Conservation (phyloP, 257 asterid genomes). For the Hygrophila difformis region DNA sequence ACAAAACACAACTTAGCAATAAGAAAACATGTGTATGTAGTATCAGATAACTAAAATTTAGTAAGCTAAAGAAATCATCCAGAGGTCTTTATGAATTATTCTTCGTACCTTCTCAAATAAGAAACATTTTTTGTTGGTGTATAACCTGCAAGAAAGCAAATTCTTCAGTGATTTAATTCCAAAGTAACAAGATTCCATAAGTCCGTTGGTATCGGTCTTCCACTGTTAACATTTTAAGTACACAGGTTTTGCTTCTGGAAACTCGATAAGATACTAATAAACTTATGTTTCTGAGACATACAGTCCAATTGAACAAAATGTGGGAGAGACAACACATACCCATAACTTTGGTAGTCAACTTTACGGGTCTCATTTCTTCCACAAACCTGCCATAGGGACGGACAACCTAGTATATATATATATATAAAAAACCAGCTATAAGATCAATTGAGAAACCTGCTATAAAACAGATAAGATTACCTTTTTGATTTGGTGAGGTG, state of each 20-base stretch:
- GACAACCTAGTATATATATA: conserved; percentile 10
- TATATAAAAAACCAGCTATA: conserved; percentile 3
- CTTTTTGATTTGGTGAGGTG: conserved; percentile 78
- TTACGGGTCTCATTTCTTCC: conserved; percentile 98
- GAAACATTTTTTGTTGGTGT: conserved; percentile 85
- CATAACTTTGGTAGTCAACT: conserved; percentile 83
- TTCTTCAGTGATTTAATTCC: too few species aligned
- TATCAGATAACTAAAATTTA: conserved; percentile 1
- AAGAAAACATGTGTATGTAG: too few species aligned
- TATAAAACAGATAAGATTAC: conserved; percentile 25
- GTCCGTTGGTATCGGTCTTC: neutral
- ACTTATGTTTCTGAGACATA: conserved; percentile 2
- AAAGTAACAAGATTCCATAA: too few species aligned
- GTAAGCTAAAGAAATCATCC: conserved; percentile 6
- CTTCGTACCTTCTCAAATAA: conserved; percentile 82
- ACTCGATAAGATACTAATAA: too few species aligned
- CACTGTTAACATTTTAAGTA: conserved; percentile 6
- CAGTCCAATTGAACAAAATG: conserved; percentile 2
- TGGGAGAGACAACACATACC: conserved; percentile 37
- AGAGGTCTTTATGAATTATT: neutral
- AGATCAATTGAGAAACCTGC: conserved; percentile 12
- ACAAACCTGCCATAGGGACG: conserved; percentile 62
- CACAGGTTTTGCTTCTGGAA: conserved; percentile 1
- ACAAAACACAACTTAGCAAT: too few species aligned
- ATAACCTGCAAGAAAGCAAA: conserved; percentile 60